Conservation (phyloP, 768 basidiomycete species). For the Boletus huronensis region DNA sequence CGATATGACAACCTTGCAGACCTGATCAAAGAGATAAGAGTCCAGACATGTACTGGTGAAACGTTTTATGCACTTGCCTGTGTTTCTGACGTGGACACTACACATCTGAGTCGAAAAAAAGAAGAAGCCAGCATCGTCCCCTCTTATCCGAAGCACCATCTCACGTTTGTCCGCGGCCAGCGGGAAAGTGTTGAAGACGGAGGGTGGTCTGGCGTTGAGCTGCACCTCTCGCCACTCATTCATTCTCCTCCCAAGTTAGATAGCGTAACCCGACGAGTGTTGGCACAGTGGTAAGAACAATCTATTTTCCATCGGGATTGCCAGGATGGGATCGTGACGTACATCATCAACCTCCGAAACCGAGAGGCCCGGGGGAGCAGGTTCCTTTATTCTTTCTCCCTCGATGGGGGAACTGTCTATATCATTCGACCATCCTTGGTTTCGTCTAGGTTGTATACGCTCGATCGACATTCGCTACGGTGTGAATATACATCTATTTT, state of each 20-base stretch:
- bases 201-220: rapidly evolving
- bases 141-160: neutral
- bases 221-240: neutral
- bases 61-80: neutral
- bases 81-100: neutral
- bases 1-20: neutral
- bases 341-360: too few relatives aligned
- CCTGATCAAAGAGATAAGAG: neutral
- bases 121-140: neutral
- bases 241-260: neutral
- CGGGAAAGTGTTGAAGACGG: too few relatives aligned
- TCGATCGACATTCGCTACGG: too few relatives aligned
- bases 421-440: too few relatives aligned
- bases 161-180: too few relatives aligned
- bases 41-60: neutral
- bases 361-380: too few relatives aligned
- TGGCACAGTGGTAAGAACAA: neutral
- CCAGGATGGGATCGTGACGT: too few relatives aligned
- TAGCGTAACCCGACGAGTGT: neutral
- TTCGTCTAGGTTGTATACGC: too few relatives aligned
- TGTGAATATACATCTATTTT: neutral
- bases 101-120: too few relatives aligned
- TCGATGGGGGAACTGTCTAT: too few relatives aligned
- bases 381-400: too few relatives aligned
- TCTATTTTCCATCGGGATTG: too few relatives aligned